Conservation (phyloP, 441 rosid species). For the Adansonia madagascariensis region DNA sequence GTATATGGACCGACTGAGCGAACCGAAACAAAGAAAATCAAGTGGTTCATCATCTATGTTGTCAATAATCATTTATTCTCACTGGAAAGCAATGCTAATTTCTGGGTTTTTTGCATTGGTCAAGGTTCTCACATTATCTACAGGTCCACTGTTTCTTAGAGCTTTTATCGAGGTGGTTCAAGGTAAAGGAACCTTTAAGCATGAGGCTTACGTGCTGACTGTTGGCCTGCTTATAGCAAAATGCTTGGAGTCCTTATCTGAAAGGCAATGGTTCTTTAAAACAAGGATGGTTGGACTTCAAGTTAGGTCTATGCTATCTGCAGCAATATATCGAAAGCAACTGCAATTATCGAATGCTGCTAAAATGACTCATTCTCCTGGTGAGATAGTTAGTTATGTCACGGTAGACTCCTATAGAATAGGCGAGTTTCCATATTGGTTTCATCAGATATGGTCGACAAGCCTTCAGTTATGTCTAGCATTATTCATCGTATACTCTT, state of each 20-base stretch:
- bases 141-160: conserved; percentile 51
- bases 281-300: conserved; percentile 42
- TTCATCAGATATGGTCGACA: conserved; percentile 64
- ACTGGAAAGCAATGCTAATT: conserved; percentile 46
- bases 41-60: conserved; percentile 32
- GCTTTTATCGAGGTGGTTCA: conserved; percentile 49
- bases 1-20: conserved; percentile 34
- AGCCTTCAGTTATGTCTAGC: conserved; percentile 47
- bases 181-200: conserved; percentile 37
- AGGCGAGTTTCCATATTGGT: conserved; percentile 59
- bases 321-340: conserved; percentile 52
- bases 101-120: conserved; percentile 54
- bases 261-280: conserved; percentile 55
- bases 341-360: conserved; percentile 41
- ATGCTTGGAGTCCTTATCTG: conserved; percentile 50
- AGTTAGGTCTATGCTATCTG: conserved; percentile 45
- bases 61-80: conserved; percentile 36
- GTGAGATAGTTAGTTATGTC: conserved; percentile 51
- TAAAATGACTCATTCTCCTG: conserved; percentile 39
- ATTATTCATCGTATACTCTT: conserved; percentile 41
- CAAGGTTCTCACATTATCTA: conserved; percentile 46
- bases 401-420: conserved; percentile 49
- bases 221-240: conserved; percentile 40
- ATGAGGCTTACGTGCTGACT: conserved; percentile 47
- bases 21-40: conserved; percentile 32